Evolutionary conservation across 805 yeast genomes (phyloP).

Genomic region (Brettanomyces nanus): DNA sequence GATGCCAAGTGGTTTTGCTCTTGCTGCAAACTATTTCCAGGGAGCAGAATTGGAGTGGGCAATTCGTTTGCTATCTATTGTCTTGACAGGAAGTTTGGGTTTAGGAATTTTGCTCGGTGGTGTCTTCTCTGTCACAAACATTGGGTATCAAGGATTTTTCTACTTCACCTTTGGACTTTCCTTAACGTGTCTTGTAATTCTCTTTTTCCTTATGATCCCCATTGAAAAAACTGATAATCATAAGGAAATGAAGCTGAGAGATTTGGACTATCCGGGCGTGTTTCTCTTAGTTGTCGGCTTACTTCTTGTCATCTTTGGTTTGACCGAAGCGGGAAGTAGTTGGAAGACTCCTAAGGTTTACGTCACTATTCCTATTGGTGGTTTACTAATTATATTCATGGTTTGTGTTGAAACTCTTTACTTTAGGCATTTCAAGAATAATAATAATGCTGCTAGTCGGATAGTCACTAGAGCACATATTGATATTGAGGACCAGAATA

Average conservation of each 20-base stretch:
- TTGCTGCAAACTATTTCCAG: constrained; percentile 17
- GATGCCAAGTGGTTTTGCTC: constrained; percentile 25
- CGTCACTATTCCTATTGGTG: constrained; percentile 33
- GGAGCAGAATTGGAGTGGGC: constrained; percentile 13
- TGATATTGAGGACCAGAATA: not conserved
- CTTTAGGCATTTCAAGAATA: constrained; percentile 9
- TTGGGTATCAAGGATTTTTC: constrained; percentile 34
- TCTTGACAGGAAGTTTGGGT: constrained; percentile 26
- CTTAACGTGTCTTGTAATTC: constrained; percentile 12
- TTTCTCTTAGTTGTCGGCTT: constrained; percentile 27
- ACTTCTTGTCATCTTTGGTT: constrained; percentile 32
- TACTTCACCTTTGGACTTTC: constrained; percentile 29
- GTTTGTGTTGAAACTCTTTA: constrained; percentile 25
- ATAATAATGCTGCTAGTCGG: not conserved
- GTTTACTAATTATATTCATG: constrained; percentile 21
- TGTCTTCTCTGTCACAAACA: constrained; percentile 28
- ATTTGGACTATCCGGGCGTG: constrained; percentile 31
- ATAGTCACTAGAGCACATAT: not conserved
- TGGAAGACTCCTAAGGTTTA: constrained; percentile 35
- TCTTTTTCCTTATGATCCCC: constrained; percentile 21
- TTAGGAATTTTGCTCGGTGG: constrained; percentile 37
- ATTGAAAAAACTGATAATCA: constrained; percentile 22
- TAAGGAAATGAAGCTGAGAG: constrained; percentile 11
- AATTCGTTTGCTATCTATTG: constrained; percentile 11
- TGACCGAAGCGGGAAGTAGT: constrained; percentile 36